Base-by-base conservation (phyloP, 805 yeast genomes). In the Lipomyces japonicus region DNA sequence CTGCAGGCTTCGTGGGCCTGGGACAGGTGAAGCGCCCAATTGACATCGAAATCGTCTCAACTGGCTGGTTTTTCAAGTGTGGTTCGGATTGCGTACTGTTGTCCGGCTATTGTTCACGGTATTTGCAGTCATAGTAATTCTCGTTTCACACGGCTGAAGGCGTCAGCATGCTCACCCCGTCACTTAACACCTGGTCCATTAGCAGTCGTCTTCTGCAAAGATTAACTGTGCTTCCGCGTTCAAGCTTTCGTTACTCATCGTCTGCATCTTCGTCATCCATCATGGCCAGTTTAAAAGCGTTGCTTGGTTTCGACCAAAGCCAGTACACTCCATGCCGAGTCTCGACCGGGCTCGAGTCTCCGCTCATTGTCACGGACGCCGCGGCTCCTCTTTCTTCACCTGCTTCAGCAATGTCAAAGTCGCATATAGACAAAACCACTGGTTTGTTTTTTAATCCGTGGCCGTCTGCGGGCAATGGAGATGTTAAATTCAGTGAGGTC, bases 391-490 rank as follows among this genome's bases (percentile, higher is more conserved):
- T 42, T 4, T n/a, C 44, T 2, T 9, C 28, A 2, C 55, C 55
- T 1, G 39, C 22, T 30, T 44, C 48, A n/a, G 48, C 55, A 14
- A 46, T 43, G 7, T 18, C 16, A 18, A 23, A 25, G 28, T 44
- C 42, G 5, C 51, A 39, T 26, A 2, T 3, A 2, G 44, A 52
- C 34, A 31, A n/a, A 1, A 19, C 39, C 2, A 39, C 39, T 10
- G 47, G 45, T 18, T 35, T 42, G 37, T 52, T 48, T 43, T 6
- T 16, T 5, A 47, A 34, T 14, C 57, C 57, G 14, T 52, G 52
- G 53, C 41, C 39, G 9, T 51, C 55, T 2, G 39, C 37, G 34
- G 52, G 55, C 16, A 28, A 28, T 14, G 46, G 51, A 34, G 32
- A 35, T 9, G 36, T 51, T 2, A 21, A 18, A n/a, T n/a, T 43